Evolutionary conservation across 305 asterid species (phyloP).

Genomic region (Fraxinus xanthoxyloides): DNA sequence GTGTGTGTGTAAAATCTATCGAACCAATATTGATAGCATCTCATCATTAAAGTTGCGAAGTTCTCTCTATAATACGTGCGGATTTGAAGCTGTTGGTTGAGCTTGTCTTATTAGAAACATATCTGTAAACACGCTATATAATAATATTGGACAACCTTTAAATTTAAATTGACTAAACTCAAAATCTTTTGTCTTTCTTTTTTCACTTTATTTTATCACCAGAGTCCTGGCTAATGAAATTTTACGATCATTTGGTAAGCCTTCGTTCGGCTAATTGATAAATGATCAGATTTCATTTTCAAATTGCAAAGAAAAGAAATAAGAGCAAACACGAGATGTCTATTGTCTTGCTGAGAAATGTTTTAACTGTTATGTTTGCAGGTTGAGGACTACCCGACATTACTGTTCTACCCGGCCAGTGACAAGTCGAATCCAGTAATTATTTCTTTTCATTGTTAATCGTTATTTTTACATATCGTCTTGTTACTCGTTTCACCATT

Average conservation of each 20-base stretch:
- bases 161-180: background rate
- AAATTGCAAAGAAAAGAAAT: background rate
- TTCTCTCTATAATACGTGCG: background rate
- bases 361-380: conserved; percentile 31
- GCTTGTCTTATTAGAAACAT: background rate
- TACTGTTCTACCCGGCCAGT: conserved; percentile 68
- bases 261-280: background rate
- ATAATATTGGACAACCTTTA: background rate
- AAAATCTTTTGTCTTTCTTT: background rate
- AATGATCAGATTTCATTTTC: background rate
- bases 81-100: background rate
- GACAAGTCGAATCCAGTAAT: conserved; percentile 71
- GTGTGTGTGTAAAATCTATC: background rate
- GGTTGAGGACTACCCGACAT: conserved; percentile 79
- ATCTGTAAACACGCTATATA: background rate
- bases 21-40: background rate
- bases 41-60: background rate
- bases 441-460: background rate
- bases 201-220: background rate
- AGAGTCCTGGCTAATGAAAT: background rate
- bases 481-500: conserved; percentile 2
- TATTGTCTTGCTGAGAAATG: background rate
- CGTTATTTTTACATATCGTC: background rate
- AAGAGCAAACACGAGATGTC: background rate
- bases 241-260: background rate